Conservation (phyloP, 768 basidiomycete genomes). For the Lyophyllum atratum region DNA sequence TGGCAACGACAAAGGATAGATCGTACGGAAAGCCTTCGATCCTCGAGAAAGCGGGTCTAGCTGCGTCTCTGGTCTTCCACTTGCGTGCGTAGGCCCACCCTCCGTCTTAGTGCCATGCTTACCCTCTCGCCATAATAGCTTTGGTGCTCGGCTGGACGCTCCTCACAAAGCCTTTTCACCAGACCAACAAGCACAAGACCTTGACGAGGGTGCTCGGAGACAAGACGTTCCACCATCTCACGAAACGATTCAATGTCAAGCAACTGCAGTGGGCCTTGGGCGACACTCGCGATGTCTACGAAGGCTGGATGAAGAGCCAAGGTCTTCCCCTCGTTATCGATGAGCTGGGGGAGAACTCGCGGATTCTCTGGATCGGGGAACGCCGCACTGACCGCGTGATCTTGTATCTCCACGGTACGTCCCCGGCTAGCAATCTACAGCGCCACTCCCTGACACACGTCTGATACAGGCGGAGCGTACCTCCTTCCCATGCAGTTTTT, state of each 20-base stretch:
- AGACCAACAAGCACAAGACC: conserved; percentile 24
- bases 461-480: conserved; percentile 27
- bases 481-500: conserved; percentile 22
- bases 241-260: conserved; percentile 12
- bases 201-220: conserved; percentile 23
- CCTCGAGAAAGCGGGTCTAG: conserved; percentile 9
- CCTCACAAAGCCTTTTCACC: conserved; percentile 21
- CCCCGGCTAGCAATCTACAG: background rate
- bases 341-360: conserved; percentile 26
- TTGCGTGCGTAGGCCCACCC: conserved; percentile 10
- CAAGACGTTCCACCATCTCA: conserved; percentile 15
- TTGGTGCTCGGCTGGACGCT: conserved; percentile 21
- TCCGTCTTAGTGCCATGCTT: background rate
- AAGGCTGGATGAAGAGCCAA: conserved; percentile 22
- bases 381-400: conserved; percentile 33
- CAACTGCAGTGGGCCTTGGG: conserved; percentile 28
- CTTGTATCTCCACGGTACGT: conserved; percentile 33
- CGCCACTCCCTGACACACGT: background rate
- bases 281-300: conserved; percentile 22
- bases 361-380: conserved; percentile 35
- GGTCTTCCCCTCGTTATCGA: conserved; percentile 24
- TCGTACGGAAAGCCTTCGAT: conserved; percentile 16
- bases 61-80: conserved; percentile 3
- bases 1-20: conserved; percentile 11
- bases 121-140: conserved; percentile 12